Percentiles rank a stretch among this genome's conserved stretches.
These are phyloP conservation scores for Paramecium caudatum DNA, from an alignment of 73 alveolate species.

Conservation along the genomic window DNA sequence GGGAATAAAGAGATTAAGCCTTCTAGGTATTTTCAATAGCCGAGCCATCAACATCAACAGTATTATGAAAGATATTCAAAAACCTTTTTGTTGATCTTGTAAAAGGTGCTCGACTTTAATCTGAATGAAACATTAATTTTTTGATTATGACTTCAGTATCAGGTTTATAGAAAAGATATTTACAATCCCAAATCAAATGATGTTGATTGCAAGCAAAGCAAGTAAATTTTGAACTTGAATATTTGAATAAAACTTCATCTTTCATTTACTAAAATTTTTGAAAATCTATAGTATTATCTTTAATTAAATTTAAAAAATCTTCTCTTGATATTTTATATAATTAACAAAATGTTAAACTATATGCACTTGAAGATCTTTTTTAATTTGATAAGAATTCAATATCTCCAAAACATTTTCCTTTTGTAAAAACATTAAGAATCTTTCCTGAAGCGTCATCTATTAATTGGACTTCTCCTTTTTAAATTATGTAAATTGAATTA, in stretches of 20 bases:
- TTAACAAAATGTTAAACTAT: constrained; percentile 6
- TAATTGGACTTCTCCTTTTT: constrained; percentile 32
- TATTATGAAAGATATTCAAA: not conserved
- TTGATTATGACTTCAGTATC: constrained; percentile 33
- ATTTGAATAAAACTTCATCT: constrained; percentile 24
- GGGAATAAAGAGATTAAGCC: not conserved
- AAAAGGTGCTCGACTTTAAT: not conserved
- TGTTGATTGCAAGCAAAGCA: constrained; percentile 29
- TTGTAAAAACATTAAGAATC: not conserved
- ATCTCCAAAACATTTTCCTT: constrained; percentile 52
- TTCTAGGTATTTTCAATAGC: not conserved
- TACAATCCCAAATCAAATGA: constrained; percentile 56
- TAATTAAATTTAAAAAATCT: constrained; percentile 23
- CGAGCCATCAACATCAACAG: not conserved
- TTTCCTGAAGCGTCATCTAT: constrained; percentile 49
- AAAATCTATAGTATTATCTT: not conserved
- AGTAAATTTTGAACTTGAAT: not conserved
- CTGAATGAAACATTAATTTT: not conserved
- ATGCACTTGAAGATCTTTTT: not conserved
- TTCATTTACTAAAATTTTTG: constrained; percentile 10
- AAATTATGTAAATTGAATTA: constrained; percentile 8
- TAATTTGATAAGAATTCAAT: not conserved
- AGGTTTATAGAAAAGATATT: constrained; percentile 26
- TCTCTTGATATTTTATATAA: not conserved
- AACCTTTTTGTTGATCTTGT: constrained; percentile 18